Conservation (phyloP, 2,329 filamentous ascomycete genomes). For the Davidsoniella neocaledoniae region DNA sequence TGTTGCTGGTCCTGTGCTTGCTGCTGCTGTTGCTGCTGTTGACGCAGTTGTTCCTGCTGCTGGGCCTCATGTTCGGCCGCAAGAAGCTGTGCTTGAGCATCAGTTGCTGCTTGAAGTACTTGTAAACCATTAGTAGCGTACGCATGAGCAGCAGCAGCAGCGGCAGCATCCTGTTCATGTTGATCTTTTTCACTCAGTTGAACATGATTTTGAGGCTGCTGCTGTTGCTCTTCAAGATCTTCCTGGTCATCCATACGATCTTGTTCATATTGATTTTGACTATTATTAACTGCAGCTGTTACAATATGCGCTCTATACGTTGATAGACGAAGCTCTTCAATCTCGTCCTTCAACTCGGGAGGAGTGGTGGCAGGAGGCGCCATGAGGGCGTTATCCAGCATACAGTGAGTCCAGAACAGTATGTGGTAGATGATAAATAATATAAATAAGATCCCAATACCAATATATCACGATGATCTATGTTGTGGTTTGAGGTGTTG, state of each 20-base stretch:
- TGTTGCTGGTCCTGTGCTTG: constrained; percentile 11
- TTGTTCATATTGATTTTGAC: too few relatives aligned
- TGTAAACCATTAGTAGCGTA: constrained; percentile 30
- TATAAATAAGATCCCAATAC: neutral
- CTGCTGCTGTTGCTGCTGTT: constrained; percentile 9
- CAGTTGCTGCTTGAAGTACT: constrained; percentile 29
- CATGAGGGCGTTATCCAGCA: neutral
- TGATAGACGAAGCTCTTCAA: too few relatives aligned
- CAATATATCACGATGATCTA: neutral
- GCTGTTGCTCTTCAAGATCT: too few relatives aligned
- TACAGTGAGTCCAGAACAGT: neutral
- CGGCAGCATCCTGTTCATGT: neutral
- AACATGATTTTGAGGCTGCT: too few relatives aligned
- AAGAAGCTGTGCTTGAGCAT: constrained; percentile 26
- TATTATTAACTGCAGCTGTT: too few relatives aligned
- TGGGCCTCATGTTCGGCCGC: constrained; percentile 18
- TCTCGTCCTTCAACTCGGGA: too few relatives aligned
- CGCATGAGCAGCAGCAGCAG: constrained; percentile 1
- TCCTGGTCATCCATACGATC: too few relatives aligned
- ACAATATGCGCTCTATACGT: too few relatives aligned
- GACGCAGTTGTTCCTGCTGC: constrained; percentile 15
- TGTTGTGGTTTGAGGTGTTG: neutral
- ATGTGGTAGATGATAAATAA: neutral
- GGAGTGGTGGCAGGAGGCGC: neutral
- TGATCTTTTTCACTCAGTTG: too few relatives aligned